Conservation (phyloP, 1,284 basidiomycete species). For the Papiliotrema nemorosa region DNA sequence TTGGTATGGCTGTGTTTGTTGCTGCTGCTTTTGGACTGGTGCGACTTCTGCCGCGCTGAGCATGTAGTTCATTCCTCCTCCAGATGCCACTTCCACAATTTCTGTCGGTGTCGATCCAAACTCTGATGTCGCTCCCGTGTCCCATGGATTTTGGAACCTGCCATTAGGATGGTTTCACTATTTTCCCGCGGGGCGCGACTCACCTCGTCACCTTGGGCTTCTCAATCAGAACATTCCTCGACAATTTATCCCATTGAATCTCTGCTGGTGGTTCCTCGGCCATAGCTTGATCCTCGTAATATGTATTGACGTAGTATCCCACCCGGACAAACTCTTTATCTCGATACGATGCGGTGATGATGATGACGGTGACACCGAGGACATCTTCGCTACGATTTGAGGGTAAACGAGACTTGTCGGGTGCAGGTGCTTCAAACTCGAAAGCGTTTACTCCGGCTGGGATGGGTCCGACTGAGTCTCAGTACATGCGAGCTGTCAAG, state of each 20-base stretch:
- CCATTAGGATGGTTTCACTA: neutral
- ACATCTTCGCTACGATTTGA: constrained; percentile 58
- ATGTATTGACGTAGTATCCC: constrained; percentile 98
- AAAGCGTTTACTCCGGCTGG: constrained; percentile 94
- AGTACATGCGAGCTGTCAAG: neutral
- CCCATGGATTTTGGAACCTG: constrained; percentile 48
- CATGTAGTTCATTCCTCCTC: constrained; percentile 13
- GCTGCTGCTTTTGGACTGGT: constrained; percentile 33
- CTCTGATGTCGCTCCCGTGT: constrained; percentile 19
- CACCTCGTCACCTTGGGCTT: constrained; percentile 91
- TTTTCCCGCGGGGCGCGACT: constrained; percentile 10
- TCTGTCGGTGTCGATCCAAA: constrained; percentile 12
- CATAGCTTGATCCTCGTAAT: constrained; percentile 92
- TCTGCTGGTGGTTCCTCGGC: constrained; percentile 65
- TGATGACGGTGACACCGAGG: constrained; percentile 79
- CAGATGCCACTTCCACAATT: neutral
- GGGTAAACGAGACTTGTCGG: constrained; percentile 73
- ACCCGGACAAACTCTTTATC: constrained; percentile 98
- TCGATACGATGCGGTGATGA: constrained; percentile 85
- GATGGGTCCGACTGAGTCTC: constrained; percentile 74
- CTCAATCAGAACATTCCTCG: constrained; percentile 77
- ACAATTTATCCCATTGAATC: constrained; percentile 72
- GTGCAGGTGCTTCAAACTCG: constrained; percentile 74
- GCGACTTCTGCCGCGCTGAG: constrained; percentile 36
- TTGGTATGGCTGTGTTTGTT: too few relatives aligned